Evolutionary conservation across 1,284 basidiomycete species (phyloP).

Genomic region (Sporisorium exsertum): DNA sequence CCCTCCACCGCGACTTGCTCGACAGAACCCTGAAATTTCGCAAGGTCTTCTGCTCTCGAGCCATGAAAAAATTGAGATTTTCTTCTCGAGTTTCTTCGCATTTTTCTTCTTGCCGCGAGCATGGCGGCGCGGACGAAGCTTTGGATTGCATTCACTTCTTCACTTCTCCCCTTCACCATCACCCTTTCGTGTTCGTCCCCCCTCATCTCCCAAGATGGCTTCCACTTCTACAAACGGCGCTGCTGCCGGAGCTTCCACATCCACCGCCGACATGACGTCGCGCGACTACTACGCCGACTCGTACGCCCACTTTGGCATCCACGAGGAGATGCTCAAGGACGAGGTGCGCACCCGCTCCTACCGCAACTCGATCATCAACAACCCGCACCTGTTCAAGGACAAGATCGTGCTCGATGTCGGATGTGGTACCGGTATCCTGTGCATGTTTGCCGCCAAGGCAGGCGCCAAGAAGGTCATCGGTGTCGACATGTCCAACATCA

Average conservation of each 20-base stretch:
- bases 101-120: neutral
- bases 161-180: slow-evolving; percentile 1
- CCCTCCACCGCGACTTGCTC: neutral
- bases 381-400: slow-evolving; percentile 89
- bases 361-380: slow-evolving; percentile 93
- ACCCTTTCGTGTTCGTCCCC: neutral
- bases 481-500: slow-evolving; percentile 99
- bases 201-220: slow-evolving; percentile 39
- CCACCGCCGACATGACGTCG: slow-evolving; percentile 63
- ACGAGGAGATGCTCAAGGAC: slow-evolving; percentile 96
- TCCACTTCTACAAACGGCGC: slow-evolving; percentile 51
- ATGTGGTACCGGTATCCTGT: slow-evolving; percentile 97
- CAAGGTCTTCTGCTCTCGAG: neutral
- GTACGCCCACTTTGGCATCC: slow-evolving; percentile 69
- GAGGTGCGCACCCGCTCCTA: slow-evolving; percentile 94
- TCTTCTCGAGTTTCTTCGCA: slow-evolving; percentile 10
- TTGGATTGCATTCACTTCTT: neutral
- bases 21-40: slow-evolving; percentile 1
- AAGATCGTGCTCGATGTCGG: slow-evolving; percentile 90
- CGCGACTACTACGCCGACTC: slow-evolving; percentile 69
- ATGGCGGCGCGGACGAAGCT: neutral
- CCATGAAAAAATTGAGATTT: slow-evolving; percentile 2
- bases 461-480: slow-evolving; percentile 87
- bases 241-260: slow-evolving; percentile 25
- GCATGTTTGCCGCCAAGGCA: slow-evolving; percentile 98